phyloP scores from a whole-genome alignment of 768 basidiomycete species.

The Dendrothele bispora region DNA sequence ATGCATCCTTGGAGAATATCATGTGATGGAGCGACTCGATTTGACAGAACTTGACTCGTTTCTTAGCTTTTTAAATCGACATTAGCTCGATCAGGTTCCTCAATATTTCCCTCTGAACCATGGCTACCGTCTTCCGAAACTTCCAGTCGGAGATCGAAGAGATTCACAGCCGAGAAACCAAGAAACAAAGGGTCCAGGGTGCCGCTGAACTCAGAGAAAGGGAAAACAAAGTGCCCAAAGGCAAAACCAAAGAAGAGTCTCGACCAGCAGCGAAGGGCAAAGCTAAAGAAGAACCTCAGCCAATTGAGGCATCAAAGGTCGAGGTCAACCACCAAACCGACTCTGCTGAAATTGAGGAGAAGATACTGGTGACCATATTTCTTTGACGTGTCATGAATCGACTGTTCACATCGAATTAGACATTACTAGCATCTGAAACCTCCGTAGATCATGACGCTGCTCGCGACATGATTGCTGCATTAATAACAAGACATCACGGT shows the following conservation, averaged over 20 bases:
- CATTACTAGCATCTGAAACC: slow-evolving; percentile 42
- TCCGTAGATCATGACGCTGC: slow-evolving; percentile 50
- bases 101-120: slow-evolving; percentile 20
- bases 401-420: slow-evolving; percentile 34
- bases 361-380: slow-evolving; percentile 44
- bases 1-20: too few species aligned
- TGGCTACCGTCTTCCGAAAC: slow-evolving; percentile 52
- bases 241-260: slow-evolving; percentile 31
- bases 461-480: slow-evolving; percentile 61
- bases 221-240: slow-evolving; percentile 26
- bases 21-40: too few species aligned
- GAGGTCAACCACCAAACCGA: slow-evolving; percentile 14
- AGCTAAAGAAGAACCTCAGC: slow-evolving; percentile 32
- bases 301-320: slow-evolving; percentile 13
- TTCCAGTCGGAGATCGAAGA: slow-evolving; percentile 81
- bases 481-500: slow-evolving; percentile 67
- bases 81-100: background rate
- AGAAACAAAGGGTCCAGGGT: slow-evolving; percentile 54
- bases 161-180: slow-evolving; percentile 65
- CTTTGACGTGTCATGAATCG: slow-evolving; percentile 5
- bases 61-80: background rate
- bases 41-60: slow-evolving; percentile 8
- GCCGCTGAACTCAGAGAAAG: slow-evolving; percentile 13
- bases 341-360: slow-evolving; percentile 49
- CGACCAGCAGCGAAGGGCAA: slow-evolving; percentile 38